phyloP scores from a whole-genome alignment of 2,329 filamentous ascomycete species.

The Macrophomina phaseolina region DNA sequence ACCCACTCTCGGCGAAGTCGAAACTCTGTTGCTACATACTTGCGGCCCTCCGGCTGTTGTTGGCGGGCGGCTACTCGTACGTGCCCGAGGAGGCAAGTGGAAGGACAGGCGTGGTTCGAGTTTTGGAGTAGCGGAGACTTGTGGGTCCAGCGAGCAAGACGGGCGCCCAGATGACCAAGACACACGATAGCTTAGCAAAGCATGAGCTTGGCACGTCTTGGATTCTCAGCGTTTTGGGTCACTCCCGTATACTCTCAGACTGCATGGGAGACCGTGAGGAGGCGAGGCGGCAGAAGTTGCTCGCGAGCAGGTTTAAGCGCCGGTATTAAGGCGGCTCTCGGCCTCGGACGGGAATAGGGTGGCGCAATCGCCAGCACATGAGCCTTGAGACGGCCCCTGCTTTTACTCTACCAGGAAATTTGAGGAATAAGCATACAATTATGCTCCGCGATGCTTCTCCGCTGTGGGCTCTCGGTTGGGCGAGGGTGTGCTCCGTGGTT shows the following conservation, averaged over 20 bases:
- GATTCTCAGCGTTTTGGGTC: constrained; percentile 16
- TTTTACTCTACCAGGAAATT: neutral
- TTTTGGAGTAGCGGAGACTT: constrained; percentile 19
- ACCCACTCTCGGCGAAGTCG: constrained; percentile 10
- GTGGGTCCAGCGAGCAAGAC: neutral
- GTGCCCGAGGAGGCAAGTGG: constrained; percentile 9
- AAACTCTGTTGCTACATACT: constrained; percentile 25
- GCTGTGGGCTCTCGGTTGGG: neutral
- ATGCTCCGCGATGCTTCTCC: neutral
- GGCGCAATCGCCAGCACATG: neutral
- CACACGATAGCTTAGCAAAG: neutral
- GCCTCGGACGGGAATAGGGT: neutral
- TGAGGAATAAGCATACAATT: constrained; percentile 8
- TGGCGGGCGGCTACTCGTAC: constrained; percentile 17
- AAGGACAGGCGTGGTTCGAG: constrained; percentile 16
- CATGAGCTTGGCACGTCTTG: constrained; percentile 27
- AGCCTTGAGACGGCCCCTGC: neutral
- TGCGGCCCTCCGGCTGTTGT: constrained; percentile 7
- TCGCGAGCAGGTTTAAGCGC: constrained; percentile 10
- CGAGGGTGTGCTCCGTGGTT: neutral
- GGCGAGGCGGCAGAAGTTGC: neutral
- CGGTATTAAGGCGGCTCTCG: neutral
- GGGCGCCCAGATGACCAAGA: constrained; percentile 10
- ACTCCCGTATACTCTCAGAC: neutral
- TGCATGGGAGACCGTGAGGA: neutral